These are phyloP conservation scores for Ustilago sp. DNA, from an alignment of 1,284 basidiomycete genomes.

Conservation along the genomic window DNA sequence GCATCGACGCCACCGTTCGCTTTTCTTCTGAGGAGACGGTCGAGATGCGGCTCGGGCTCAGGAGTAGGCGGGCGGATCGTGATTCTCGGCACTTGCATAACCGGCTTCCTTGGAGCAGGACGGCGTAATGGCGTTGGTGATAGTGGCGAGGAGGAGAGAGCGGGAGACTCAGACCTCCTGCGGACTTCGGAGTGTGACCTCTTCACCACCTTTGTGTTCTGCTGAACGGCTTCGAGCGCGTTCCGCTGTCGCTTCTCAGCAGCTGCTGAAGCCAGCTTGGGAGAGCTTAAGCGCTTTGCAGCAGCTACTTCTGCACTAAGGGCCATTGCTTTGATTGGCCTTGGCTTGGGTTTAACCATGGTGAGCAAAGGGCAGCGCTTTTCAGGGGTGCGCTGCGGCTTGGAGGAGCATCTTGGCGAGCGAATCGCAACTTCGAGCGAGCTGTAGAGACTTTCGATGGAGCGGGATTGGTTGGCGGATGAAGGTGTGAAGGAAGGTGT, in stretches of 20 bases:
- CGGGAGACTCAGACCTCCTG: slow-evolving; percentile 1
- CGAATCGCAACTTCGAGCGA: slow-evolving; percentile 23
- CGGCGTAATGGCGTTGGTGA: not conserved
- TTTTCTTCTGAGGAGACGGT: not conserved
- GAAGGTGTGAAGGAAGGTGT: not conserved
- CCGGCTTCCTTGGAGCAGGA: not conserved
- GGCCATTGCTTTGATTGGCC: slow-evolving; percentile 13
- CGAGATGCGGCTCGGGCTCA: slow-evolving; percentile 12
- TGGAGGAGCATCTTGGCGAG: slow-evolving; percentile 35
- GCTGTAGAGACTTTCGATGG: slow-evolving; percentile 27
- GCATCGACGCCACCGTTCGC: not conserved
- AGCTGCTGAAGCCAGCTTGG: slow-evolving; percentile 6
- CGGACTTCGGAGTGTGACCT: not conserved
- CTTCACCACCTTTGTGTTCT: slow-evolving; percentile 7
- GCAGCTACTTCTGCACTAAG: slow-evolving; percentile 21
- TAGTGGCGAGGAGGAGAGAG: not conserved
- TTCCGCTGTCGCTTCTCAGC: slow-evolving; percentile 14
- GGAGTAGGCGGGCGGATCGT: slow-evolving; percentile 30
- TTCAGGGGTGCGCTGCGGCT: slow-evolving; percentile 10
- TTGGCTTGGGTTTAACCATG: slow-evolving; percentile 39
- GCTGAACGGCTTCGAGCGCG: slow-evolving; percentile 16
- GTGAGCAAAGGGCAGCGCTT: slow-evolving; percentile 16
- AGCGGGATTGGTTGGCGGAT: not conserved
- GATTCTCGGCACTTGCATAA: slow-evolving; percentile 19
- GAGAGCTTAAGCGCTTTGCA: slow-evolving; percentile 13